These are phyloP conservation scores for Gentiana dahurica DNA, from an alignment of 257 asterid species.

Conservation along the genomic window DNA sequence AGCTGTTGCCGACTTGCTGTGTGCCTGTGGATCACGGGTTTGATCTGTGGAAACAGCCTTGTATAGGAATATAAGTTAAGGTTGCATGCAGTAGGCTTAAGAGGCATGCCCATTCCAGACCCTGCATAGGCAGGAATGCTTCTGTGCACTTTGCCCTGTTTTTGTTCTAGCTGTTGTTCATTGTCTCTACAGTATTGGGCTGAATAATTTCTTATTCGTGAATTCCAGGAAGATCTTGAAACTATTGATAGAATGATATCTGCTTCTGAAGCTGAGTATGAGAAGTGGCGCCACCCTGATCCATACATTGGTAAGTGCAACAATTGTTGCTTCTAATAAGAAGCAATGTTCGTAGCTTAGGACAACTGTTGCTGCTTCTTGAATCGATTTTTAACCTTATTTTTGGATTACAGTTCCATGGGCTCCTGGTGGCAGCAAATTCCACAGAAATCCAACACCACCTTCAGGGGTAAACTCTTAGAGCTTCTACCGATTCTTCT, in stretches of 20 bases:
- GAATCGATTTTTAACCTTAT: conserved; percentile 5
- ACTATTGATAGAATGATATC: conserved; percentile 68
- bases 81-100: no score
- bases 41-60: no score
- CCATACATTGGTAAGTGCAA: conserved; percentile 71
- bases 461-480: conserved; percentile 70
- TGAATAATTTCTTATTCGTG: conserved; percentile 5
- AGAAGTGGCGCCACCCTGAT: conserved; percentile 92
- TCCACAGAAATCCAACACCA: conserved; percentile 84
- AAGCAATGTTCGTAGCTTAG: neutral
- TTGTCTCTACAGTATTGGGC: neutral
- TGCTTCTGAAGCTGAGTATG: conserved; percentile 57
- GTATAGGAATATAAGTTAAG: no score
- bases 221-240: conserved; percentile 71
- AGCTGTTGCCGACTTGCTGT: no score
- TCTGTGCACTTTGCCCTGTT: no score
- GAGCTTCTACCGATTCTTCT: conserved; percentile 1
- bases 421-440: conserved; percentile 99
- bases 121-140: no score
- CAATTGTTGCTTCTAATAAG: neutral
- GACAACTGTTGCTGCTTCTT: neutral
- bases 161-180: neutral
- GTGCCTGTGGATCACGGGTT: no score
- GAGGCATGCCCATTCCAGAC: no score
- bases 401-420: conserved; percentile 68